phyloP scores from a whole-genome alignment of 2,329 filamentous ascomycete genomes.

The Pyrenochaeta sp. region DNA sequence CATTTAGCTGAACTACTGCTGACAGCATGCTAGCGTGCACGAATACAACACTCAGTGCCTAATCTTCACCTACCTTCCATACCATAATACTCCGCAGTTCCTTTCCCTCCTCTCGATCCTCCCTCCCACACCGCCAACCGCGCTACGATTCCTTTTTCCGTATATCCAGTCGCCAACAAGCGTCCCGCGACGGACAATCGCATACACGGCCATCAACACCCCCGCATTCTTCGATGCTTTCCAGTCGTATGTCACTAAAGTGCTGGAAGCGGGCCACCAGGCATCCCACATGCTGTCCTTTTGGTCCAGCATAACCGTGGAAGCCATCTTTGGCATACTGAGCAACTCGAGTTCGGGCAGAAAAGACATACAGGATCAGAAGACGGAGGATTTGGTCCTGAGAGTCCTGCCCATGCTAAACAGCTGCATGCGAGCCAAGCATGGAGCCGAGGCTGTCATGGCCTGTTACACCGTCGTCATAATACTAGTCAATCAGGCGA shows the following conservation, averaged over 20 bases:
- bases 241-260: conserved; percentile 79
- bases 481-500: conserved; percentile 83
- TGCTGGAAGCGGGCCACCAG: conserved; percentile 75
- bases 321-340: conserved; percentile 83
- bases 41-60: conserved; percentile 84
- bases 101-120: conserved; percentile 86
- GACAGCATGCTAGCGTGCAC: conserved; percentile 64
- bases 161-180: conserved; percentile 81
- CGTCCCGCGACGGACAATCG: conserved; percentile 81
- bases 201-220: conserved; percentile 84
- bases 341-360: conserved; percentile 80
- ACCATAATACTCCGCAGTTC: conserved; percentile 87
- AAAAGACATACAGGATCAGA: conserved; percentile 77
- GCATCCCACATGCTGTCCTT: conserved; percentile 84
- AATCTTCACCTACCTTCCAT: conserved; percentile 88
- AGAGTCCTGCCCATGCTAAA: conserved; percentile 75
- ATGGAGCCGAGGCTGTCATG: conserved; percentile 79
- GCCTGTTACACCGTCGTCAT: conserved; percentile 92
- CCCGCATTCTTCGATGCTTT: conserved; percentile 77
- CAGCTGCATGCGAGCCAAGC: conserved; percentile 77
- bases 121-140: conserved; percentile 74
- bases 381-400: conserved; percentile 79
- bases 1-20: not conserved
- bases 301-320: conserved; percentile 88
- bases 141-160: conserved; percentile 84